These are phyloP conservation scores for Jaminaea rosea DNA, from an alignment of 1,284 basidiomycete genomes.

Conservation along the genomic window DNA sequence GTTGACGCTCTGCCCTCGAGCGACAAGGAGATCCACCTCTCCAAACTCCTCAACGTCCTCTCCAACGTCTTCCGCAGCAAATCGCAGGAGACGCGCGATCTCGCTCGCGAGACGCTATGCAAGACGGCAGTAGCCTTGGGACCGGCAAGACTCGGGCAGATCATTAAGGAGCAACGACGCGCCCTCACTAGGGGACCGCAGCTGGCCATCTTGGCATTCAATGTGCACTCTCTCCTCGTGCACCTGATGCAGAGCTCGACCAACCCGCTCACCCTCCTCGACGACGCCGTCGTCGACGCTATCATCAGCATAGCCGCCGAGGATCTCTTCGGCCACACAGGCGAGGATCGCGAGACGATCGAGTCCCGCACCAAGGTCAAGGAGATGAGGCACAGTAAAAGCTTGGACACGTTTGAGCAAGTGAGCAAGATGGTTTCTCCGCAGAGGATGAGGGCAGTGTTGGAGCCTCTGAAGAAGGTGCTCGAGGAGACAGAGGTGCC, in stretches of 20 bases:
- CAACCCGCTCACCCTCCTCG: conserved; percentile 50
- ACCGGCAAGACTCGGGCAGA: conserved; percentile 62
- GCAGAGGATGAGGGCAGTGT: conserved; percentile 60
- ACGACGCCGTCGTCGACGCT: conserved; percentile 64
- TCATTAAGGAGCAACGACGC: conserved; percentile 70
- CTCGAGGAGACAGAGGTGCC: conserved; percentile 75
- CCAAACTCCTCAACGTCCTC: conserved; percentile 70
- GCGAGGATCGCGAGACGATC: conserved; percentile 76
- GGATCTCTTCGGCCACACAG: conserved; percentile 88
- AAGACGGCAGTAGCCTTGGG: conserved; percentile 72
- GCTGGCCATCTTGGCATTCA: conserved; percentile 80
- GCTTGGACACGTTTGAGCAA: conserved; percentile 44
- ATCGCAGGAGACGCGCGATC: conserved; percentile 86
- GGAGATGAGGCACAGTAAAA: conserved; percentile 44
- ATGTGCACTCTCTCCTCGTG: conserved; percentile 70
- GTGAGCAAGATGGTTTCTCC: conserved; percentile 32
- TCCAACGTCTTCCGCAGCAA: conserved; percentile 81
- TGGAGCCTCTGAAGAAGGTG: conserved; percentile 72
- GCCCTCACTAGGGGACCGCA: conserved; percentile 86
- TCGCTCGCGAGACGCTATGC: conserved; percentile 72
- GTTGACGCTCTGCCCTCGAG: conserved; percentile 69
- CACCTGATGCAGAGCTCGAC: conserved; percentile 52
- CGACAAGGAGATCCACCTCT: conserved; percentile 56
- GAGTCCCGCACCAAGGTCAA: conserved; percentile 75
- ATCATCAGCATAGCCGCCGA: conserved; percentile 78